A percentile compares a stretch with the other conserved stretches of the same genome.
Evolutionary conservation across 2,329 filamentous ascomycete genomes (phyloP).

Genomic region (Cladobotryum mycophilum): DNA sequence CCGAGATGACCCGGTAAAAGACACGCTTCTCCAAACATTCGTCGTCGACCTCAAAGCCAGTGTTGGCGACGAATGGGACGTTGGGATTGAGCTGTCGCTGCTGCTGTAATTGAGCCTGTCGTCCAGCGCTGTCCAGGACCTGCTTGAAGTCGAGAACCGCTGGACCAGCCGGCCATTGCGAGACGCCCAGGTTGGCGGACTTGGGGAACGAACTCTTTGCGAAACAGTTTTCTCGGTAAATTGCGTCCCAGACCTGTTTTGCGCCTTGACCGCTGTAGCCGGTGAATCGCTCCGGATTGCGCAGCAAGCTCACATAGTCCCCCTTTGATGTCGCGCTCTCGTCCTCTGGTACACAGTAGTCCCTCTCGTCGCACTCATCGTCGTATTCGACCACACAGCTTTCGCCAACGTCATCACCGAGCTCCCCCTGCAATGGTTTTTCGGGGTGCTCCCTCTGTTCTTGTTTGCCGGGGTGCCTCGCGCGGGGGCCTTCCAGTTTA

Average conservation of each 20-base stretch:
- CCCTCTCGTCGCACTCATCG: constrained; percentile 91
- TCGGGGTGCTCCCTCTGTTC: constrained; percentile 64
- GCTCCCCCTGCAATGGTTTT: constrained; percentile 69
- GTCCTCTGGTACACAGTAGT: constrained; percentile 95
- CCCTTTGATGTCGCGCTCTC: constrained; percentile 81
- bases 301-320: constrained; percentile 89
- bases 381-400: constrained; percentile 97
- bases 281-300: constrained; percentile 93
- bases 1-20: constrained; percentile 90
- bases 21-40: constrained; percentile 98
- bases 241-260: constrained; percentile 89
- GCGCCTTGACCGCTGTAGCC: constrained; percentile 83
- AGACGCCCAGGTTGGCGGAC: constrained; percentile 48
- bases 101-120: constrained; percentile 56
- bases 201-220: constrained; percentile 58
- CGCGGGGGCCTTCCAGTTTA: constrained; percentile 84
- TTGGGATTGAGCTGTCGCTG: constrained; percentile 38
- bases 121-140: constrained; percentile 52
- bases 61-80: constrained; percentile 54
- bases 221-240: constrained; percentile 98
- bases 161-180: constrained; percentile 37
- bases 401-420: constrained; percentile 85
- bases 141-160: constrained; percentile 57
- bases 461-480: constrained; percentile 75
- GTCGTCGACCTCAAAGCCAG: constrained; percentile 71